phyloP scores from a whole-genome alignment of 306 rosid genomes.

The Adenanthera pavonina region DNA sequence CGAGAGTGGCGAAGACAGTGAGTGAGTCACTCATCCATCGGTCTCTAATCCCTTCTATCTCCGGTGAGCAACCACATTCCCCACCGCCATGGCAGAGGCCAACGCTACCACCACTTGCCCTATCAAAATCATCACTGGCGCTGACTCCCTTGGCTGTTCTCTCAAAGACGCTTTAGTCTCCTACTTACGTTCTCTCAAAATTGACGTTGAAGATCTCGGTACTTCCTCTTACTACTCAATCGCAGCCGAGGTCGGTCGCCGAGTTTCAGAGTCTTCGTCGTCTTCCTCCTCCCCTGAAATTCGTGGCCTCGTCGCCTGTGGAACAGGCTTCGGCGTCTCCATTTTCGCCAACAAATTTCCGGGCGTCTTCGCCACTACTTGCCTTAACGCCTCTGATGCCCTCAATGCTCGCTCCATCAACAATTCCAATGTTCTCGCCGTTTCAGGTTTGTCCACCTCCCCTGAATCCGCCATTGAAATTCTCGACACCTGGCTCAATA shows the following conservation, averaged over 20 bases:
- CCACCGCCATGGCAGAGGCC: constrained; percentile 37
- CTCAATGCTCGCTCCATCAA: constrained; percentile 79
- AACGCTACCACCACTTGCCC: constrained; percentile 38
- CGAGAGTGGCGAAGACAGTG: not conserved
- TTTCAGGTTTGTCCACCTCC: constrained; percentile 75
- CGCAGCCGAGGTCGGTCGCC: constrained; percentile 88
- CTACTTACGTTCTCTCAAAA: constrained; percentile 70
- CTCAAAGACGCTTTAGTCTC: constrained; percentile 77
- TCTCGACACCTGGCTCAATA: constrained; percentile 72
- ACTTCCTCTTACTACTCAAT: constrained; percentile 81
- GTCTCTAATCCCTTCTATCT: not conserved
- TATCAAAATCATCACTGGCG: constrained; percentile 71
- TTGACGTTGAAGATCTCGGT: constrained; percentile 84
- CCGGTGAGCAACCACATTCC: not conserved
- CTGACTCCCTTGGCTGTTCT: constrained; percentile 70
- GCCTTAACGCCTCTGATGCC: constrained; percentile 70
- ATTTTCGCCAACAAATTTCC: constrained; percentile 94
- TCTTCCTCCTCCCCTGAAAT: constrained; percentile 36
- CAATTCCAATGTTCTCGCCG: constrained; percentile 88
- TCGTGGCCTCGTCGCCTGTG: constrained; percentile 85
- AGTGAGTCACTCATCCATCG: not conserved
- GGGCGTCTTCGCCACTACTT: constrained; percentile 72
- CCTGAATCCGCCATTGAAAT: constrained; percentile 63
- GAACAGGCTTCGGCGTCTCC: constrained; percentile 88
- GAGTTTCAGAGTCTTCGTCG: constrained; percentile 62